Evolutionary conservation across 805 yeast species (phyloP).

Genomic region (Nakazawaea siamensis): DNA sequence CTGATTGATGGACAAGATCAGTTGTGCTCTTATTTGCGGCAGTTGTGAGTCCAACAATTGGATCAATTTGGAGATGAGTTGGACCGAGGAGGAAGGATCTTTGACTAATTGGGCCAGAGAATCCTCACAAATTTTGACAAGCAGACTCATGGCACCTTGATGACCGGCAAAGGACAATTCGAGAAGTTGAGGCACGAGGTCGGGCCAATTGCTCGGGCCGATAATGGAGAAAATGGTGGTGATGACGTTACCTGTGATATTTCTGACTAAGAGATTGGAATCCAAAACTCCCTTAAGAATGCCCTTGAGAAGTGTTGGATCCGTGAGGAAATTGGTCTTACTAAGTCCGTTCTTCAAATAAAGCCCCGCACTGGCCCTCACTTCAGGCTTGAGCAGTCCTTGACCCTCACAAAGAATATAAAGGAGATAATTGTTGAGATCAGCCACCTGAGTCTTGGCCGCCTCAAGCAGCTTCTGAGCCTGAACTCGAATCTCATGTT

Average conservation of each 20-base stretch:
- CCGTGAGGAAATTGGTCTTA: conserved; percentile 24
- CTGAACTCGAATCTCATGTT: conserved; percentile 41
- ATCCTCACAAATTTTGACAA: conserved; percentile 89
- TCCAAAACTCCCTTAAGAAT: conserved; percentile 43
- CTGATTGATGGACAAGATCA: conserved; percentile 69
- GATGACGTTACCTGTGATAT: conserved; percentile 85
- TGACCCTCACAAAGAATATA: conserved; percentile 54
- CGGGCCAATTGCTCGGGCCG: conserved; percentile 72
- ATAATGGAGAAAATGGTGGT: conserved; percentile 65
- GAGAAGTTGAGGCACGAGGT: conserved; percentile 58
- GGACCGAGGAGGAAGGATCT: conserved; percentile 62
- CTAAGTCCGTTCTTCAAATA: conserved; percentile 71
- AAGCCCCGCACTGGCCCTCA: conserved; percentile 85
- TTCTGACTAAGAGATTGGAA: conserved; percentile 56
- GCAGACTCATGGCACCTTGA: conserved; percentile 75
- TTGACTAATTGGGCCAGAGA: conserved; percentile 56
- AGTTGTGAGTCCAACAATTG: conserved; percentile 32
- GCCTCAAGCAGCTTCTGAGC: conserved; percentile 70
- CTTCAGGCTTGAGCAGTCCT: conserved; percentile 25
- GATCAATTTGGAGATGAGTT: conserved; percentile 60
- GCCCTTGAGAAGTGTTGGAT: conserved; percentile 24
- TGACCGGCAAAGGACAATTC: conserved; percentile 40
- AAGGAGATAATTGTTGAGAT: conserved; percentile 73
- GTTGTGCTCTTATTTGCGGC: conserved; percentile 47
- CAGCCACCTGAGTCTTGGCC: conserved; percentile 66